These are phyloP conservation scores for Metarhizium sp. DNA, from an alignment of 2,329 filamentous ascomycete species.

Conservation along the genomic window DNA sequence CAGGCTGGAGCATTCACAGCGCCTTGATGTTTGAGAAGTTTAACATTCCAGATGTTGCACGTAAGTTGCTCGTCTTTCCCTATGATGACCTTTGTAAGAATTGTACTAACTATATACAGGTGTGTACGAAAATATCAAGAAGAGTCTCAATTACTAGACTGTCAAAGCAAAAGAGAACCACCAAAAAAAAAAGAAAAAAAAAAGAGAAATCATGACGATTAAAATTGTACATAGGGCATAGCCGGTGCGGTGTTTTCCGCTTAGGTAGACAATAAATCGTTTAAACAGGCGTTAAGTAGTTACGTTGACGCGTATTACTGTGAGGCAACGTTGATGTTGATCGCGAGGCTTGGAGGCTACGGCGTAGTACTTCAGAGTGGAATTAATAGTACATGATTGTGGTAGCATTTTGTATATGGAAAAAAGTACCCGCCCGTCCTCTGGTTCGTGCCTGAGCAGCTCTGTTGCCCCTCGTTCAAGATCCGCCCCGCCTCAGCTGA, in stretches of 20 bases:
- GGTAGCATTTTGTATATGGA: not conserved
- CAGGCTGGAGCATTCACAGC: slow-evolving; percentile 82
- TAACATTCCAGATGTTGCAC: slow-evolving; percentile 74
- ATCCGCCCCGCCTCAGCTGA: slow-evolving; percentile 14
- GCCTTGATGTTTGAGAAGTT: slow-evolving; percentile 73
- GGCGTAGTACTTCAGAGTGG: not conserved
- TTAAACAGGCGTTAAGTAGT: not conserved
- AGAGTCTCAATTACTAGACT: slow-evolving; percentile 51
- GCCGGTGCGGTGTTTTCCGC: not conserved
- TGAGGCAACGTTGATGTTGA: too few relatives aligned
- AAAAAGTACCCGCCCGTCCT: not conserved
- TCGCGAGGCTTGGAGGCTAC: too few relatives aligned
- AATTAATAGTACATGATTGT: not conserved
- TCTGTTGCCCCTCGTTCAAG: not conserved
- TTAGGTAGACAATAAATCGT: not conserved
- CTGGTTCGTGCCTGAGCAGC: not conserved
- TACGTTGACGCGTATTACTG: not conserved
- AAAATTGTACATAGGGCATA: slow-evolving; percentile 4
- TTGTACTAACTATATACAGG: slow-evolving; percentile 32
- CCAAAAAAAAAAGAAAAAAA: not conserved
- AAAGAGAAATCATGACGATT: not conserved
- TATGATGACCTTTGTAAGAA: not conserved
- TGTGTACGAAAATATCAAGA: slow-evolving; percentile 63
- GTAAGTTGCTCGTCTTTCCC: slow-evolving; percentile 45
- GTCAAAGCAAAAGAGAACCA: not conserved